phyloP scores from a whole-genome alignment of 2,329 filamentous ascomycete genomes.

The Cladosporium phlei region DNA sequence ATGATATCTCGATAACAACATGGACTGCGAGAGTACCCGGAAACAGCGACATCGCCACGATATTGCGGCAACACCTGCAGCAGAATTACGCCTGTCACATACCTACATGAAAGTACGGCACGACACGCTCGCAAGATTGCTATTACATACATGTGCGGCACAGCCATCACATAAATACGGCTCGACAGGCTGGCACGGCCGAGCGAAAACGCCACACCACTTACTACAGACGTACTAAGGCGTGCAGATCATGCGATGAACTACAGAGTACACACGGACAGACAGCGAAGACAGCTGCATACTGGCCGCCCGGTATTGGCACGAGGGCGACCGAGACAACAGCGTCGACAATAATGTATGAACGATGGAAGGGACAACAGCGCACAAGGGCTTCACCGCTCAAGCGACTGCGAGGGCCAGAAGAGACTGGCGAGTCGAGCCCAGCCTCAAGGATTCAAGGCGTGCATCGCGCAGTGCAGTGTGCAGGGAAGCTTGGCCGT shows the following conservation, averaged over 20 bases:
- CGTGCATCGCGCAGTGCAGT: not conserved
- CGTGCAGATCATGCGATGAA: constrained; percentile 3
- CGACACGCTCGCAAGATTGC: too few relatives aligned
- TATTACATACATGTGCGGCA: too few relatives aligned
- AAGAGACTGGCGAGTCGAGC: not conserved
- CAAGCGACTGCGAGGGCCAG: not conserved
- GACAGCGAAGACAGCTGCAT: not conserved
- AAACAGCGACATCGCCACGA: too few relatives aligned
- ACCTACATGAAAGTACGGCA: too few relatives aligned
- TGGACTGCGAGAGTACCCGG: too few relatives aligned
- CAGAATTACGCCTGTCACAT: too few relatives aligned
- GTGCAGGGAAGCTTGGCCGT: constrained; percentile 7
- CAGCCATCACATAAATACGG: too few relatives aligned
- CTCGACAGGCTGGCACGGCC: too few relatives aligned
- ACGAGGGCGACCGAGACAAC: not conserved
- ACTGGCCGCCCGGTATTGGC: not conserved
- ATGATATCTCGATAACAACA: too few relatives aligned
- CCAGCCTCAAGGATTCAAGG: too few relatives aligned
- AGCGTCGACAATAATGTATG: not conserved
- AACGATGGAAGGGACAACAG: constrained; percentile 9
- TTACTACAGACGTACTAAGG: not conserved
- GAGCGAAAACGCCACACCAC: too few relatives aligned
- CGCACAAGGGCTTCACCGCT: constrained; percentile 19
- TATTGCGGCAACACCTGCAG: too few relatives aligned
- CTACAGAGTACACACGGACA: not conserved